A percentile compares a stretch with the other conserved stretches of the same genome.
Evolutionary conservation across 1,284 basidiomycete genomes (phyloP).

Genomic region (Ustilago trichophora): DNA sequence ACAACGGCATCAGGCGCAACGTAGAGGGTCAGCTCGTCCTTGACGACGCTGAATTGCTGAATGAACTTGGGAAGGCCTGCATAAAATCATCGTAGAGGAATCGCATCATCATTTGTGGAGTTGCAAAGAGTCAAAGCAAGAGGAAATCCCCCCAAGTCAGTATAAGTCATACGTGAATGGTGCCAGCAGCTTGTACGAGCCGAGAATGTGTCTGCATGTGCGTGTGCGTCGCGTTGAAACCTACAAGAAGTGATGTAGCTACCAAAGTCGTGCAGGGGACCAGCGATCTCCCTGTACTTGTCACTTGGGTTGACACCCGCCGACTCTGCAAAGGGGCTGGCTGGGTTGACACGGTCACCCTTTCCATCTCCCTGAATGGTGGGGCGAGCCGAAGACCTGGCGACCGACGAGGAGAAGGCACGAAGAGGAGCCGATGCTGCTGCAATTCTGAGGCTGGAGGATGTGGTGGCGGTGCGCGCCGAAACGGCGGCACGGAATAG

Average conservation of each 20-base stretch:
- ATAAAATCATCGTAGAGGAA: no score
- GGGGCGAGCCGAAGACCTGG: slow-evolving; percentile 17
- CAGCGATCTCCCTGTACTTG: slow-evolving; percentile 45
- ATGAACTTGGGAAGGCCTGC: slow-evolving; percentile 64
- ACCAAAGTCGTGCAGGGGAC: slow-evolving; percentile 63
- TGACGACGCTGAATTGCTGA: slow-evolving; percentile 71
- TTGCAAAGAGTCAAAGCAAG: no score
- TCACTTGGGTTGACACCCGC: slow-evolving; percentile 62
- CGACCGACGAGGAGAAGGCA: slow-evolving; percentile 23
- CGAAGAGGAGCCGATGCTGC: slow-evolving; percentile 27
- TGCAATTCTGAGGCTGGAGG: slow-evolving; percentile 14
- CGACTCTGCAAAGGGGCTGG: slow-evolving; percentile 56
- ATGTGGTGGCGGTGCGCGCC: slow-evolving; percentile 29
- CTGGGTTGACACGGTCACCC: slow-evolving; percentile 60
- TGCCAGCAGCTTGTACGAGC: no score
- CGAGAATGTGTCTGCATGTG: background rate
- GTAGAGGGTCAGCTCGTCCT: slow-evolving; percentile 94
- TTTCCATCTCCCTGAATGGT: slow-evolving; percentile 46
- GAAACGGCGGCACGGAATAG: slow-evolving; percentile 34
- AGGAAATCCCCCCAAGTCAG: slow-evolving; percentile 10
- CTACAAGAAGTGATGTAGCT: slow-evolving; percentile 63
- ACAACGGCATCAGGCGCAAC: slow-evolving; percentile 82
- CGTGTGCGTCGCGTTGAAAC: slow-evolving; percentile 7
- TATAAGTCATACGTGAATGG: background rate
- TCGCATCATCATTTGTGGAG: no score